Base-by-base conservation (phyloP, 768 basidiomycete species). In the Podaxis carcinomalis region DNA sequence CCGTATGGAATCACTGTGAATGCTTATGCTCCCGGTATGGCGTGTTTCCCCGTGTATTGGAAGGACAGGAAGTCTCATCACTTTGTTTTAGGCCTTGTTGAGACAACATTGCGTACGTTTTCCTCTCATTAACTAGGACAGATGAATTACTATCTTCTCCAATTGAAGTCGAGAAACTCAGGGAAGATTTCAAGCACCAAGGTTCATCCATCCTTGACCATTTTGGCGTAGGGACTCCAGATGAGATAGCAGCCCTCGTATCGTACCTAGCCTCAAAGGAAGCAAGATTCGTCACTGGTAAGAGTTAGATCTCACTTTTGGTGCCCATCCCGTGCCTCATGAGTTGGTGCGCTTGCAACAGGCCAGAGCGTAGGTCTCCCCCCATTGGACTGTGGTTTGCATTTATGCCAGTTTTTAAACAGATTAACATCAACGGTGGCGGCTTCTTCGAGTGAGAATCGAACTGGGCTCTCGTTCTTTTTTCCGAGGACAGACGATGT, bases 1-100 rank as follows among this genome's bases (percentile, higher is more conserved):
- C 54, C 60, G 16, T 59, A 72, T 49, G 67, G 65, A 4, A 77
- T 77, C 59, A 73, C 71, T 3, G 72, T 75, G 14, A 77, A 77
- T 47, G 69, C 72, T 0, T 75, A 73, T 62, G 69, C 73, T 9
- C 75, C 74, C 36, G 73, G 73, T 68, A 60, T 60, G 35, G 28
- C 46, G 46, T 16, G 28, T 16, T 49, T 23, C n/a, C 52, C 25
- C 28, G 1, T 32, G 28, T 9, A 32, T 9, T 9, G 7, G 28
- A 32, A 7, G 28, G 28, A 32, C 28, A 32, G 28, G 28, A 1
- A 7, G 7, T 32, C 28, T 32, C 28, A 32, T 32, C 7, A 9
- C 1, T 32, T 32, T 6, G 7, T 32, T 32, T 32, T 32, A 32
- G 28, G 28, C 7, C 28, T 32, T 32, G 28, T 32, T 32, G 28